Evolutionary conservation across 1,284 basidiomycete genomes (phyloP).

Genomic region (Sparassis latifolia): DNA sequence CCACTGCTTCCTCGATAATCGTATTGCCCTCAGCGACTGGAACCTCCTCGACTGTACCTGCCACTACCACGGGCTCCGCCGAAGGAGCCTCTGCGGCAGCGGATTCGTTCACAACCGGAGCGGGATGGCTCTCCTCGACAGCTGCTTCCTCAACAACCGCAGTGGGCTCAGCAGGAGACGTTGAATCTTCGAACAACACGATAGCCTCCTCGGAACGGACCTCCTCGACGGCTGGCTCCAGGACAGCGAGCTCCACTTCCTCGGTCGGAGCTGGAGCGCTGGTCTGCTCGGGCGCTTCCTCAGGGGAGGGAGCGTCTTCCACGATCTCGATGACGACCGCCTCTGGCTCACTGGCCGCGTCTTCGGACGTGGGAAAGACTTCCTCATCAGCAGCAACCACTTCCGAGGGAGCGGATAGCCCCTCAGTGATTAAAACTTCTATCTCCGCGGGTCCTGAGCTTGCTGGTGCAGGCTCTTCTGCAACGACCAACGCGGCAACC

Average conservation of each 20-base stretch:
- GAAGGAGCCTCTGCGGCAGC: neutral
- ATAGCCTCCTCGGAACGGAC: neutral
- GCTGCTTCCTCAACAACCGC: constrained; percentile 1
- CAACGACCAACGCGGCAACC: neutral
- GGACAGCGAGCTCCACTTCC: neutral
- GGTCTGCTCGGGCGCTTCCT: neutral
- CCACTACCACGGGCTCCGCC: neutral
- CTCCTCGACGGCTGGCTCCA: neutral
- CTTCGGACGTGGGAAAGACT: neutral
- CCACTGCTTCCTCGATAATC: neutral
- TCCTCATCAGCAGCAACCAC: constrained; percentile 1
- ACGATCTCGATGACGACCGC: neutral
- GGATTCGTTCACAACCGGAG: neutral
- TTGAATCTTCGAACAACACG: neutral
- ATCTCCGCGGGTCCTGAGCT: neutral
- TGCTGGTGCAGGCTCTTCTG: constrained; percentile 1
- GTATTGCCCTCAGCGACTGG: neutral
- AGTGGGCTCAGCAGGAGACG: constrained; percentile 3
- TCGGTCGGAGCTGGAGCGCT: neutral
- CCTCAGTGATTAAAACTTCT: neutral
- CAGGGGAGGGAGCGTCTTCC: neutral
- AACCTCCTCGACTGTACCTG: neutral
- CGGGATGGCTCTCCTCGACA: neutral
- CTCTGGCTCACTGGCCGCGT: constrained; percentile 1
- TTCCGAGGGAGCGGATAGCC: neutral